Base-by-base conservation (phyloP, 345 rosid genomes). In the Lepidium sativum region DNA sequence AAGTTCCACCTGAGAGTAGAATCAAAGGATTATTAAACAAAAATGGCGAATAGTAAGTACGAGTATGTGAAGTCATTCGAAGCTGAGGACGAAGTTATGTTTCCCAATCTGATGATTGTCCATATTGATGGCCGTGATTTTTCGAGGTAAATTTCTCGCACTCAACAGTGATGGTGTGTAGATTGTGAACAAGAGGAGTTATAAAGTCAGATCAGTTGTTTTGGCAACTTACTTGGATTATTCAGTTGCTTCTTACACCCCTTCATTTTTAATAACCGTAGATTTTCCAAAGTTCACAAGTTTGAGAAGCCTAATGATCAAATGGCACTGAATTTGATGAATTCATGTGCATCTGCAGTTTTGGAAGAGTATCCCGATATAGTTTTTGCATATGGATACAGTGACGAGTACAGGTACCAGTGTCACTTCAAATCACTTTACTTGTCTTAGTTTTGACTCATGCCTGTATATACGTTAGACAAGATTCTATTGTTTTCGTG, bases 51-150 rank as follows among this genome's bases (percentile, higher is more conserved):
- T 63, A 91, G 97, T 76, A 88, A 84, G 67, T 91, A 91, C 45
- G 96, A 91, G 80, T 91, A 91, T 31, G 96, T 91, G 20, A 91
- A 86, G 71, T 77, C 82, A 11, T 91, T 84, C 29, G 96, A 91
- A 70, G 67, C 71, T 9, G 82, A 82, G 17, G 97, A 86, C 33
- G 85, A 86, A 60, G 71, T 91, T 12, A 78, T 86, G 83, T 67
- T 49, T 17, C 92, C 87, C 14, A 91, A 83, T 63, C 15, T 85
- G 73, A 78, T 91, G 33, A 64, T 87, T 38, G 82, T 88, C 68
- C 79, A 73, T 29, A 68, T 91, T 3, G 81, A 72, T 9, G 91
- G 85, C 29, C 71, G 80, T 11, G 48, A 88, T 73, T 87, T 83
- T 45, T 59, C 65, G 3, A 80, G 90, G 95, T 85, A 58, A 57